phyloP scores from a whole-genome alignment of 2,329 filamentous ascomycete species.

The Podosphaera fusca region DNA sequence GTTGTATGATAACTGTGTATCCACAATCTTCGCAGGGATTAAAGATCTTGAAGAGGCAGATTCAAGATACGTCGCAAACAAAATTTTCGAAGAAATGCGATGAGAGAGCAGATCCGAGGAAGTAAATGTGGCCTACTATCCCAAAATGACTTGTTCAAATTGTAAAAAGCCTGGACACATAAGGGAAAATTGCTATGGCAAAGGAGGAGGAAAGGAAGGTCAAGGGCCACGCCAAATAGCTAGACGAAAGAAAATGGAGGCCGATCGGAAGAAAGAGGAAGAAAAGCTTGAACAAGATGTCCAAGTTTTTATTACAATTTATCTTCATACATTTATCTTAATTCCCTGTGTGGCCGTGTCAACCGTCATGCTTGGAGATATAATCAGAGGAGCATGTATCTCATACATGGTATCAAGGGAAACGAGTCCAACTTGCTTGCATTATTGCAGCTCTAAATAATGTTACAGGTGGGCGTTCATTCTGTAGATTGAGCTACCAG shows the following conservation, averaged over 20 bases:
- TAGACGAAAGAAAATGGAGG: not conserved
- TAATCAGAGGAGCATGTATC: too few relatives aligned
- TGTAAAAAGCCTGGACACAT: not conserved
- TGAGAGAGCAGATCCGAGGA: not conserved
- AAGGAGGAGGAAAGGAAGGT: not conserved
- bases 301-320: too few relatives aligned
- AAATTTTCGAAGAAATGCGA: too few relatives aligned
- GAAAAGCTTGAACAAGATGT: too few relatives aligned
- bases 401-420: too few relatives aligned
- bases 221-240: not conserved
- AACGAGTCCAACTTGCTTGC: too few relatives aligned
- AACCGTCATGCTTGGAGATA: too few relatives aligned
- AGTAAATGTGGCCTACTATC: not conserved
- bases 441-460: too few relatives aligned
- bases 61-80: not conserved
- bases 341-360: too few relatives aligned
- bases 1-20: not conserved
- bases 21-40: not conserved
- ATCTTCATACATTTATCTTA: not conserved
- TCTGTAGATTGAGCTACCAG: too few relatives aligned
- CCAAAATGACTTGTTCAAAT: not conserved
- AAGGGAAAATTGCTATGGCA: not conserved
- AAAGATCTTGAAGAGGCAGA: not conserved
- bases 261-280: not conserved
- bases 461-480: too few relatives aligned